Evolutionary conservation across 495 filamentous ascomycete species (phyloP), one percentile per base, ranked within the genome.

Genomic region (Penicillium robsamsonii): DNA sequence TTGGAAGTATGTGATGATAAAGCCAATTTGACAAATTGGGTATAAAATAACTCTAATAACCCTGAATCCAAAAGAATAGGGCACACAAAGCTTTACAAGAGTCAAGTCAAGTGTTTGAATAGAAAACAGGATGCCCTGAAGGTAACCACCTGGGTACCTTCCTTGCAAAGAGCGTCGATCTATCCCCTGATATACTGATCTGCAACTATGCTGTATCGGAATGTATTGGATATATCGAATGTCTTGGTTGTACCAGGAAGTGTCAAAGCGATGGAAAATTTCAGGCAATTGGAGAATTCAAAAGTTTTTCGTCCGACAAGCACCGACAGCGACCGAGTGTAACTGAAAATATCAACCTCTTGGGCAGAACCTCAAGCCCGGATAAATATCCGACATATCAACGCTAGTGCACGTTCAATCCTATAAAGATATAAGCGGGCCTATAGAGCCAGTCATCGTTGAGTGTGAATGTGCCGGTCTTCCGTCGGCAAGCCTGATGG

Each of bases 401-500:
- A 25, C 17, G 30, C 43, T 45, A 45, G 20, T 41, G 5, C 12
- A 43, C 33, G 50, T 49, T 18, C 18, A 13, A 30, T 55, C 17
- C n/a, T 17, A 17, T 9, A 17, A 38, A 38, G 35, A 38, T 9
- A n/a, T 7, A 7, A 38, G 35, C 15, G n/a, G 38, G 17, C 31
- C 4, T 42, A 25, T 10, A 29, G 43, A 50, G 35, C 62, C 65
- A 68, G 62, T 68, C 45, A 63, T 50, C 45, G 41, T 60, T n/a
- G 27, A 57, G 61, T 15, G 48, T 31, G 20, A 29, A 0, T 35
- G 59, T 60, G 62, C 62, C 59, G 65, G 46, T 56, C 48, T 63
- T 65, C 62, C 65, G 61, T 61, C 64, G 62, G 62, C 57, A 67
- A 61, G 41, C 6, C 22, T 24, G 27, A 56, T 29, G 30, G 58